Conservation (phyloP, 2,329 filamentous ascomycete species). For the Hymenoscyphus infarciens region DNA sequence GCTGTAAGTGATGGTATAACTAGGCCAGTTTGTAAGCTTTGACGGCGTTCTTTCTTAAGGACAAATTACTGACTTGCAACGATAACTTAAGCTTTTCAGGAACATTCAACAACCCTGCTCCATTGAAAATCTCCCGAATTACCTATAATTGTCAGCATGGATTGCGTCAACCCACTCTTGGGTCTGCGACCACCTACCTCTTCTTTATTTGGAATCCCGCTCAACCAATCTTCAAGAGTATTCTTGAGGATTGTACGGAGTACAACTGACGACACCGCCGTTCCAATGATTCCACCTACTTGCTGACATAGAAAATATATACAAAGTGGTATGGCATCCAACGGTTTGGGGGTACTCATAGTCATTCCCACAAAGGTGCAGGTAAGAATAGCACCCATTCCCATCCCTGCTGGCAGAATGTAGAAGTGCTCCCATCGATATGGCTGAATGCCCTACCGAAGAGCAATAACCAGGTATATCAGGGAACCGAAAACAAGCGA, state of each 20-base stretch:
- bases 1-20: not conserved
- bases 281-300: not conserved
- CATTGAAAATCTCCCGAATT: not conserved
- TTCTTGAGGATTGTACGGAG: not conserved
- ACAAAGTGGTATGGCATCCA: not conserved
- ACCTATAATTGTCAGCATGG: not conserved
- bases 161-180: not conserved
- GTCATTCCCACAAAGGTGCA: not conserved
- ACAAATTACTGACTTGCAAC: not conserved
- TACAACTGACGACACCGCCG: not conserved
- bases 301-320: not conserved
- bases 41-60: not conserved
- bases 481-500: not conserved
- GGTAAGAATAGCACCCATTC: conserved; percentile 1
- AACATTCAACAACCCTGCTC: not conserved
- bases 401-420: not conserved
- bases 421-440: not conserved
- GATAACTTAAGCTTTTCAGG: not conserved
- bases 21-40: not conserved
- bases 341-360: not conserved
- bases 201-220: not conserved
- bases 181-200: not conserved
- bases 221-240: not conserved
- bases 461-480: not conserved
- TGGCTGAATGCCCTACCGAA: not conserved